phyloP scores from a whole-genome alignment of 1,139 yeast genomes.

The Candida mesenterica region DNA sequence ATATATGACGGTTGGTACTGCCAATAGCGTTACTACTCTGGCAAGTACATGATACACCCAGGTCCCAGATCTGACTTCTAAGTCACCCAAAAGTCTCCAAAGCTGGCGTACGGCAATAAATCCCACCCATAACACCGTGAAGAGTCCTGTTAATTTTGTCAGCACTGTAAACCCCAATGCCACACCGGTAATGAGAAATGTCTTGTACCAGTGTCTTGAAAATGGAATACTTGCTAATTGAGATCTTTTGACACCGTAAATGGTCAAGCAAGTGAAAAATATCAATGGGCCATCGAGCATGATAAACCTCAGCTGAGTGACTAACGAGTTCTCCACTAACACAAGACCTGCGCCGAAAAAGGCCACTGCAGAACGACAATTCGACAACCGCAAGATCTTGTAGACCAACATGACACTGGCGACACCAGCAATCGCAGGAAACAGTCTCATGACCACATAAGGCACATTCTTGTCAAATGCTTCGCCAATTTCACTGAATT shows the following conservation, averaged over 20 bases:
- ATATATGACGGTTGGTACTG: constrained; percentile 53
- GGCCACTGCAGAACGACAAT: constrained; percentile 43
- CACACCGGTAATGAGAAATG: constrained; percentile 44
- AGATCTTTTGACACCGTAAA: constrained; percentile 44
- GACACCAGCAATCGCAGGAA: constrained; percentile 42
- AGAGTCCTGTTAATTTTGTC: constrained; percentile 54
- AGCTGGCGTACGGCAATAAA: constrained; percentile 39
- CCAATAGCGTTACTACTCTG: constrained; percentile 35
- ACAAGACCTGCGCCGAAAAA: constrained; percentile 46
- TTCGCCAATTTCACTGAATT: constrained; percentile 32
- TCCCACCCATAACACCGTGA: constrained; percentile 52
- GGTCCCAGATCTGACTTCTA: constrained; percentile 31
- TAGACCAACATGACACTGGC: constrained; percentile 46
- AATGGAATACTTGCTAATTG: constrained; percentile 33
- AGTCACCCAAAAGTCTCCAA: constrained; percentile 62
- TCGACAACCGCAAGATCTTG: constrained; percentile 46
- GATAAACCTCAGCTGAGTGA: constrained; percentile 49
- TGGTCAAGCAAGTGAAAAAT: constrained; percentile 41
- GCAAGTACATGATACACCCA: constrained; percentile 31
- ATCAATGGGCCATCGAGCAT: constrained; percentile 53
- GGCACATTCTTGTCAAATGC: constrained; percentile 32
- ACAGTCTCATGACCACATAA: constrained; percentile 32
- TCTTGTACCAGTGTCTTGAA: constrained; percentile 43
- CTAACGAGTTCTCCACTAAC: constrained; percentile 53
- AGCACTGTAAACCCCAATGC: constrained; percentile 53